These are phyloP conservation scores for Helicocarpus griseus DNA, from an alignment of 2,329 filamentous ascomycete species.

Conservation along the genomic window DNA sequence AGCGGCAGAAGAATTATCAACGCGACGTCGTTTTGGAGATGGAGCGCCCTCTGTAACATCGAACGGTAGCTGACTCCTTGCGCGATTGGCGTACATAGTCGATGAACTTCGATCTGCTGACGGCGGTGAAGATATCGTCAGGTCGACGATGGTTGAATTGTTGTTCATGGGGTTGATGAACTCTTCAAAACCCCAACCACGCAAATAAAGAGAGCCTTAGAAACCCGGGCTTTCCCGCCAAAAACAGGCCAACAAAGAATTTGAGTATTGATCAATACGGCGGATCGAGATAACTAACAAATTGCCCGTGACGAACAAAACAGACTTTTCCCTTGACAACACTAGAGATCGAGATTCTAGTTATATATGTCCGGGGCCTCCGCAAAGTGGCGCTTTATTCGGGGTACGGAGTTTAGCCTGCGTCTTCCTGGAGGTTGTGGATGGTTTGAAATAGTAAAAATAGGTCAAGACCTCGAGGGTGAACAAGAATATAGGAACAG, in stretches of 20 bases:
- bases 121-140: constrained; percentile 8
- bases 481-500: not conserved
- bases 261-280: too few relatives aligned
- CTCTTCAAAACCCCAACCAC: too few relatives aligned
- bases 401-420: not conserved
- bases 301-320: too few relatives aligned
- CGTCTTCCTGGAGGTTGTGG: not conserved
- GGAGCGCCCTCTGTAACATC: not conserved
- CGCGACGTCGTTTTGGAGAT: not conserved
- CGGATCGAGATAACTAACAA: too few relatives aligned
- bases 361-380: too few relatives aligned
- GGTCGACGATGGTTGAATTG: constrained; percentile 9
- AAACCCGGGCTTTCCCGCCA: too few relatives aligned
- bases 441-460: not conserved
- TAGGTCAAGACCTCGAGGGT: not conserved
- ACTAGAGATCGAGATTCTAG: too few relatives aligned
- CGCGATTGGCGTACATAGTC: not conserved
- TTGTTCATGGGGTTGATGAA: constrained; percentile 7
- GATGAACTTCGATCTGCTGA: not conserved
- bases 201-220: not conserved
- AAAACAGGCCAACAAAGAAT: too few relatives aligned
- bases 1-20: not conserved
- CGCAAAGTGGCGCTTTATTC: too few relatives aligned
- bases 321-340: too few relatives aligned
- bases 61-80: not conserved